Base-by-base conservation (phyloP, 2,329 filamentous ascomycete genomes). In the Fusarium agapanthi region DNA sequence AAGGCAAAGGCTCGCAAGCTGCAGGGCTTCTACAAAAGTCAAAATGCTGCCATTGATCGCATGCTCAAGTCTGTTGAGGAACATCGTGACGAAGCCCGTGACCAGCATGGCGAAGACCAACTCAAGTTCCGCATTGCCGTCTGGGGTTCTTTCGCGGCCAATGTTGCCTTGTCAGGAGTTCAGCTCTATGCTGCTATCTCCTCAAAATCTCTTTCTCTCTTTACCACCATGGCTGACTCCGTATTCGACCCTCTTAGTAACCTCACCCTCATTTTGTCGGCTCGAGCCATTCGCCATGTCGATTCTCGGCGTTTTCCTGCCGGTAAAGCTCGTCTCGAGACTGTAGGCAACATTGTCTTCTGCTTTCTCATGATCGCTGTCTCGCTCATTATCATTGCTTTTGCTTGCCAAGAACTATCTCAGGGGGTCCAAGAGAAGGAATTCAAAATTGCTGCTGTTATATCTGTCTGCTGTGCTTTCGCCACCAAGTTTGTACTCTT, bases 191-290 rank as follows among this genome's bases (percentile, higher is more conserved):
- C 92, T 47, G 96, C 96, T 69, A 88, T 94, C 50, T 90, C 93
- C 1, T 97, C 95, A 0, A 91, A 92, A 51, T 98, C 95, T n/a
- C 88, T 98, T 40, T 97, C 95, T 10, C 90, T 99, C 51, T 98
- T 98, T 84, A 98, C 96, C 22, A 99, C 95, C 71, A 97, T 97
- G 93, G 95, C 95, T 22, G 96, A 99, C 82, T 91, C 95, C 57
- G 87, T 98, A 73, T 98, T 98, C 83, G 96, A 98, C 79, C 96
- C 95, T 14, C 80, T 97, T 78, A 95, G 93, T 78, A 98, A 97
- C 78, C 81, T 98, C 58, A 95, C 93, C 2, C 87, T 98, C 20
- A 94, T 98, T 65, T 82, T 97, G 41, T 94, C 92, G 68, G 92
- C 95, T 81, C 93, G 95, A 55, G 95, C 96, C 55, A 94, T 98